Percentiles rank a stretch among this genome's conserved stretches.
These are phyloP conservation scores for Carex kokanica DNA, from an alignment of 176 grass and related monocot genomes.

Conservation along the genomic window DNA sequence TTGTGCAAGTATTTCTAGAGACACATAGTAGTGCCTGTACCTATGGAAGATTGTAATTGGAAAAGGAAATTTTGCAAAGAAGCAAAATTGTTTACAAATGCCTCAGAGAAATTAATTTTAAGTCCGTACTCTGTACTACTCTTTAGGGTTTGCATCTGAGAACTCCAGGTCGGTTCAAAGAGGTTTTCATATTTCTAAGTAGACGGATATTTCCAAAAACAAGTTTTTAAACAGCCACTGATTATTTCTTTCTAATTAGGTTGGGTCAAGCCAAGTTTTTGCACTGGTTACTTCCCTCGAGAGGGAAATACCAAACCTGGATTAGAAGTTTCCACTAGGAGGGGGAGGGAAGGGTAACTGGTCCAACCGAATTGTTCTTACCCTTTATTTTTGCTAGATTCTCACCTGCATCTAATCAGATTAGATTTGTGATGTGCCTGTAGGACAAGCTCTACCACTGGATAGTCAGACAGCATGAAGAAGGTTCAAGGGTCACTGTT, in stretches of 20 bases:
- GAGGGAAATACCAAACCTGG: slow-evolving; percentile 8
- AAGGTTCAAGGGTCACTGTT: slow-evolving; percentile 56
- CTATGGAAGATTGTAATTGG: background rate
- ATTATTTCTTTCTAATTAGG: slow-evolving; percentile 16
- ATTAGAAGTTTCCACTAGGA: slow-evolving; percentile 19
- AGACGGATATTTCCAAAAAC: background rate
- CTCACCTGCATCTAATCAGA: background rate
- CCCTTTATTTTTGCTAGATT: background rate
- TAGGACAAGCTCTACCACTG: slow-evolving; percentile 91
- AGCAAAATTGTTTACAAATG: background rate
- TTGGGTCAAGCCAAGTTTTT: background rate
- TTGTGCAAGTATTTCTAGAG: background rate
- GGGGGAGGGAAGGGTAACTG: slow-evolving; percentile 16
- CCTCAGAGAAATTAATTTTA: background rate
- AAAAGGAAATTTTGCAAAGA: background rate
- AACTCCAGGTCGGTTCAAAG: background rate
- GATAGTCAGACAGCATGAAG: slow-evolving; percentile 77
- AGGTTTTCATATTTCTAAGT: background rate
- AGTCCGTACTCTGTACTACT: background rate
- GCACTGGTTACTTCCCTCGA: background rate
- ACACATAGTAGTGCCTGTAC: background rate
- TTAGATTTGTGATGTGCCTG: background rate
- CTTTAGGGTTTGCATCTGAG: background rate
- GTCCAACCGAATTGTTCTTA: background rate
- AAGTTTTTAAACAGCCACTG: background rate